These are phyloP conservation scores for Fusarium sp. DNA, from an alignment of 2,329 filamentous ascomycete genomes.

Conservation along the genomic window DNA sequence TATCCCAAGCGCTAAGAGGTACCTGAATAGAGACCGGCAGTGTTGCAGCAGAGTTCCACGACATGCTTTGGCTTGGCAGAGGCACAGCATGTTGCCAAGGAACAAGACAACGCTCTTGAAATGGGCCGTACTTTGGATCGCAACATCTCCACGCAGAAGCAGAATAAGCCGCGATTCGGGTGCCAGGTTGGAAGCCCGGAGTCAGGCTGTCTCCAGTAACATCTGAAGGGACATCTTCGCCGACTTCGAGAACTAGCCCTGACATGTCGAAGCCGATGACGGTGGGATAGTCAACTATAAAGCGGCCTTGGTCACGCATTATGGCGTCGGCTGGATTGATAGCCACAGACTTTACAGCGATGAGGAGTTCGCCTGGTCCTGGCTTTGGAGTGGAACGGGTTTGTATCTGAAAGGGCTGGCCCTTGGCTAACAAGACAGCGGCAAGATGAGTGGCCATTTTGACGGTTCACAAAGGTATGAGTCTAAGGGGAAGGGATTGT, in stretches of 20 bases:
- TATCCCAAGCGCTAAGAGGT: slow-evolving; percentile 58
- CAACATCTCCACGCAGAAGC: slow-evolving; percentile 59
- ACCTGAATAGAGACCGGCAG: slow-evolving; percentile 58
- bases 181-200: slow-evolving; percentile 52
- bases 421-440: slow-evolving; percentile 55
- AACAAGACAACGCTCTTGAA: slow-evolving; percentile 61
- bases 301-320: slow-evolving; percentile 61
- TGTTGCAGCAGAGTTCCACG: slow-evolving; percentile 59
- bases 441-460: slow-evolving; percentile 59
- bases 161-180: slow-evolving; percentile 58
- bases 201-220: slow-evolving; percentile 17
- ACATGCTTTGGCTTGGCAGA: slow-evolving; percentile 53
- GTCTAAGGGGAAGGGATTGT: not conserved
- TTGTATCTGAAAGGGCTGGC: slow-evolving; percentile 55
- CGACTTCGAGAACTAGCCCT: slow-evolving; percentile 60
- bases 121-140: slow-evolving; percentile 62
- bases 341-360: slow-evolving; percentile 63
- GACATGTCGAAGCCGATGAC: slow-evolving; percentile 60
- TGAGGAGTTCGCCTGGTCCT: slow-evolving; percentile 62
- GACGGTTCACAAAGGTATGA: accelerated
- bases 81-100: slow-evolving; percentile 58
- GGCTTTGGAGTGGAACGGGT: slow-evolving; percentile 60
- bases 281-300: slow-evolving; percentile 59
- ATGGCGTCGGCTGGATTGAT: slow-evolving; percentile 63
- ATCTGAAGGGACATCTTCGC: slow-evolving; percentile 54